Conservation (phyloP, 306 rosid species). For the Rosa rugosa region DNA sequence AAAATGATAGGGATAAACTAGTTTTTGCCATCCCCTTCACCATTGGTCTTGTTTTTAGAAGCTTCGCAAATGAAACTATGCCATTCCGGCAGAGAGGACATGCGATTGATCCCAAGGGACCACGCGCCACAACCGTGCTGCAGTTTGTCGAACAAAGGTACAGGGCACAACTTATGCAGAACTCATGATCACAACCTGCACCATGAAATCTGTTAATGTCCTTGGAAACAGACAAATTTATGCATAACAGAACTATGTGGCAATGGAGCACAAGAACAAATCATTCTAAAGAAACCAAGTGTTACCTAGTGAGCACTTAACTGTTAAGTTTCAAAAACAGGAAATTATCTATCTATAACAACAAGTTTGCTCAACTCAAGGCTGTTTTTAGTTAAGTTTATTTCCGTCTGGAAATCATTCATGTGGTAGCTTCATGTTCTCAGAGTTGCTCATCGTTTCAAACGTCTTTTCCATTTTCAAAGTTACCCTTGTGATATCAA, state of each 20-base stretch:
- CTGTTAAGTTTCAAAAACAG: neutral
- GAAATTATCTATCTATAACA: neutral
- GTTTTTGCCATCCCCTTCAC: conserved; percentile 47
- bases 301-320: neutral
- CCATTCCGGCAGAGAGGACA: conserved; percentile 95
- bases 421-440: neutral
- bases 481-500: neutral
- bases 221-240: neutral
- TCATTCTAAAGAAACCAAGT: neutral
- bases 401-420: neutral
- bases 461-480: neutral
- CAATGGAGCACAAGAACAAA: neutral
- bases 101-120: conserved; percentile 82
- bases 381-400: neutral
- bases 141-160: conserved; percentile 84
- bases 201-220: conserved; percentile 2
- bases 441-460: neutral
- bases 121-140: conserved; percentile 36
- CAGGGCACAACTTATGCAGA: conserved; percentile 89
- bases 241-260: conserved; percentile 9
- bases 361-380: neutral
- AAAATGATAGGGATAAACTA: conserved; percentile 59
- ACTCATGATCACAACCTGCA: conserved; percentile 96
- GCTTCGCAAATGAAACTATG: conserved; percentile 77
- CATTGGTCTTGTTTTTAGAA: conserved; percentile 44